Conservation (phyloP, 768 basidiomycete species). For the Trichaptum fuscoviolaceum region DNA sequence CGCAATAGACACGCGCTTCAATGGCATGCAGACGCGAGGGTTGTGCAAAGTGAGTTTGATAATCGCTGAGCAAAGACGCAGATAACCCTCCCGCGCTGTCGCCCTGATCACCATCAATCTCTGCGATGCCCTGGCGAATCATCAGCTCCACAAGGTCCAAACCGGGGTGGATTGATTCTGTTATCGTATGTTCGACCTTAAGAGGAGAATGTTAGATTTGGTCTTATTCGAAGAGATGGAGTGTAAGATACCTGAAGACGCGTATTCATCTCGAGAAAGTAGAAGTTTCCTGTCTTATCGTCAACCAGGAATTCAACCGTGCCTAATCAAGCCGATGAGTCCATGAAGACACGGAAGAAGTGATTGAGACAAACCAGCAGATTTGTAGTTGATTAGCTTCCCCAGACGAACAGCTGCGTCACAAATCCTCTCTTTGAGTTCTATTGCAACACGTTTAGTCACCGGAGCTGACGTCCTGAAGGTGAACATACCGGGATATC, state of each 20-base stretch:
- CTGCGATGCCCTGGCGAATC: conserved; percentile 50
- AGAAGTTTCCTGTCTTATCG: conserved; percentile 46
- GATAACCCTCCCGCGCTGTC: neutral
- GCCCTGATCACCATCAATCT: conserved; percentile 20
- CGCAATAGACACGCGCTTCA: conserved; percentile 57
- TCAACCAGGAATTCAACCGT: conserved; percentile 67
- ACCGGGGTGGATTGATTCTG: conserved; percentile 47
- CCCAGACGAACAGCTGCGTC: conserved; percentile 49
- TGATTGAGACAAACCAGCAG: conserved; percentile 39
- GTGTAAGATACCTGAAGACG: conserved; percentile 44
- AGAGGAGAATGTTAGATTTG: conserved; percentile 9
- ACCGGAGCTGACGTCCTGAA: neutral
- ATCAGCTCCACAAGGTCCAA: conserved; percentile 63
- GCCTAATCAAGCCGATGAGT: conserved; percentile 30
- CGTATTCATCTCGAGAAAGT: conserved; percentile 71
- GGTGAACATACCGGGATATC: conserved; percentile 35
- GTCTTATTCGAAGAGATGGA: neutral
- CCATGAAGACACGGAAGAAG: neutral
- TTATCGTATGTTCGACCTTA: conserved; percentile 65
- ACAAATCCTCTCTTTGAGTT: conserved; percentile 42
- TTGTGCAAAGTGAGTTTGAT: neutral
- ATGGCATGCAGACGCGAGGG: conserved; percentile 34
- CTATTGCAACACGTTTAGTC: conserved; percentile 24
- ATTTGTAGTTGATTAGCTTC: conserved; percentile 46
- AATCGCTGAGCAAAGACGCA: neutral